Conservation (phyloP, 352 stramenopile species). For the Phytophthora ohioensis region DNA sequence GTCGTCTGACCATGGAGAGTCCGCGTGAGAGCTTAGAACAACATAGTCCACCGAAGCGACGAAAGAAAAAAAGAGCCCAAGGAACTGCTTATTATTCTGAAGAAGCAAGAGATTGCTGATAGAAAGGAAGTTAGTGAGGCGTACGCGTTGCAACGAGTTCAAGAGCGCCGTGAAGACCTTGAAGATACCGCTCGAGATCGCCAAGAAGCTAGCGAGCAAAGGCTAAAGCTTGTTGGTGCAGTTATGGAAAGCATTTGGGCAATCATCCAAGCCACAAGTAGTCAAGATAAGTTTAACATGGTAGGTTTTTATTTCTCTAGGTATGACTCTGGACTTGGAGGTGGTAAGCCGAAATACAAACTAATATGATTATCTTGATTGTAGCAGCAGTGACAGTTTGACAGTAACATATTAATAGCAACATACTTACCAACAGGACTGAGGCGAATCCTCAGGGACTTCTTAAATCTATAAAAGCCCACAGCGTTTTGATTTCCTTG, state of each 20-base stretch:
- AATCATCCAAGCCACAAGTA: conserved; percentile 1
- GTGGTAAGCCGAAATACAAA: conserved; percentile 1
- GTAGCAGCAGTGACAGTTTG: conserved; percentile 15
- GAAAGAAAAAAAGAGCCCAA: conserved; percentile 12
- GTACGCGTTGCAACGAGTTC: neutral
- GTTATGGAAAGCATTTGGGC: conserved; percentile 4
- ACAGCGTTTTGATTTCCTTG: conserved; percentile 11
- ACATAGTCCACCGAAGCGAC: conserved; percentile 1
- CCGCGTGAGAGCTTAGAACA: neutral
- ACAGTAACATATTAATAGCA: conserved; percentile 8
- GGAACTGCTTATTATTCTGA: conserved; percentile 6
- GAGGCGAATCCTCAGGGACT: neutral
- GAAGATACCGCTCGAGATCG: neutral
- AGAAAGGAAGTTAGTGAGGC: neutral
- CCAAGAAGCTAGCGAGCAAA: neutral
- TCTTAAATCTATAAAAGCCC: conserved; percentile 16
- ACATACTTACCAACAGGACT: conserved; percentile 12
- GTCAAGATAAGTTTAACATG: too few species aligned
- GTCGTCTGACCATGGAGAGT: conserved; percentile 6
- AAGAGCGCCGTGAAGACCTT: conserved; percentile 7
- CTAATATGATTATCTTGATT: conserved; percentile 7
- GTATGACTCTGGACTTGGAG: conserved; percentile 9
- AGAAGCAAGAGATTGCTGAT: neutral
- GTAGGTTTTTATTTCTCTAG: conserved; percentile 5
- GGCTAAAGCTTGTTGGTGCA: conserved; percentile 7